Conservation (phyloP, 129 eudicot genomes). For the Escallonia herrerae region DNA sequence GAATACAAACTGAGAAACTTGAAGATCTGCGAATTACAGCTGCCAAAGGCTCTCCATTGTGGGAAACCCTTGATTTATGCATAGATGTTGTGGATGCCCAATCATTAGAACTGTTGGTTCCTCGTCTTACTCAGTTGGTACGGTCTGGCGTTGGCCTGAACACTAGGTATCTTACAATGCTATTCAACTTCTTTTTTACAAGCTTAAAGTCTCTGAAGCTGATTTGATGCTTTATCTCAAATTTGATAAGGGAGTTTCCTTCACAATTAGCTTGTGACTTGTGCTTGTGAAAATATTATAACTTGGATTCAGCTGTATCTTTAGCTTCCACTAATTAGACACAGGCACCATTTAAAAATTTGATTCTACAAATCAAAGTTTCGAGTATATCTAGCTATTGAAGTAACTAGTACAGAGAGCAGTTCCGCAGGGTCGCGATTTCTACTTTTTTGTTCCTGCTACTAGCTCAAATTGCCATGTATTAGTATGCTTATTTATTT, state of each 20-base stretch:
- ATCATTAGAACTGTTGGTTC: slow-evolving; percentile 76
- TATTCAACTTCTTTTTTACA: neutral
- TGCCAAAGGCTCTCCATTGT: slow-evolving; percentile 93
- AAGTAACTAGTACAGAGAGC: neutral
- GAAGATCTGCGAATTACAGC: slow-evolving; percentile 84
- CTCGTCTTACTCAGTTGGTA: slow-evolving; percentile 86
- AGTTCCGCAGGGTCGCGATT: no score
- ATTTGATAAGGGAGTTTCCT: neutral
- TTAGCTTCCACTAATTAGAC: neutral
- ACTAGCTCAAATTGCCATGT: no score
- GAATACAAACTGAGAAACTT: slow-evolving; percentile 92
- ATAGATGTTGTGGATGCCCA: slow-evolving; percentile 70
- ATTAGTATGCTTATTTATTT: neutral
- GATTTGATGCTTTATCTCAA: neutral
- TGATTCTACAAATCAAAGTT: neutral
- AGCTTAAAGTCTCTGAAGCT: neutral
- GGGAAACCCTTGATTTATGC: slow-evolving; percentile 94
- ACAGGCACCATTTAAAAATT: neutral
- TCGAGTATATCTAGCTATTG: neutral
- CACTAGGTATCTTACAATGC: slow-evolving; percentile 51
- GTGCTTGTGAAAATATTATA: neutral
- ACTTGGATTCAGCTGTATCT: neutral
- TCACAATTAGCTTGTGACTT: neutral
- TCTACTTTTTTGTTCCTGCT: neutral
- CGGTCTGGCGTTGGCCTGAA: slow-evolving; percentile 95